Percentiles rank a stretch among this genome's conserved stretches.
Evolutionary conservation across 2,329 filamentous ascomycete species (phyloP).

Genomic region (Myriosclerotinia duriaeana): DNA sequence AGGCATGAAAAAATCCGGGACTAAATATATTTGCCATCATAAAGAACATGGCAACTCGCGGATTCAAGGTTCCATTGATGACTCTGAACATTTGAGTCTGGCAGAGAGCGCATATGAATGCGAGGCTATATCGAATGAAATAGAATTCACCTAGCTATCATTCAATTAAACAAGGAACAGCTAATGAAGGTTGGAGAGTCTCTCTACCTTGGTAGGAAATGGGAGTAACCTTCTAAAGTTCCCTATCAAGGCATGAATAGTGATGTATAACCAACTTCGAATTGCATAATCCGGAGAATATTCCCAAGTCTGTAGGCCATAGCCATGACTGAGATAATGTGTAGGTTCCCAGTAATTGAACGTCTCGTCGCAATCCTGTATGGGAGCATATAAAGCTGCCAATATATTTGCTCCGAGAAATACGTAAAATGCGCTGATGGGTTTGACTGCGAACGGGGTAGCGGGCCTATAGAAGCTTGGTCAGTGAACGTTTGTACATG

Average conservation of each 20-base stretch:
- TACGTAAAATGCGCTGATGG: slow-evolving; percentile 76
- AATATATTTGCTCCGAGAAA: slow-evolving; percentile 73
- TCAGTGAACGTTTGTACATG: neutral
- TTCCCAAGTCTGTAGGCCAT: slow-evolving; percentile 97
- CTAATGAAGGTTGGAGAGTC: neutral
- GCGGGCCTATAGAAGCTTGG: slow-evolving; percentile 38
- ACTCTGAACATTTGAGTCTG: slow-evolving; percentile 80
- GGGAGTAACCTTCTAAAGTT: slow-evolving; percentile 65
- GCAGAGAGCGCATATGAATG: slow-evolving; percentile 73
- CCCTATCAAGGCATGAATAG: slow-evolving; percentile 71
- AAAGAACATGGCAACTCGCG: slow-evolving; percentile 82
- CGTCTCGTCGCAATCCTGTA: slow-evolving; percentile 97
- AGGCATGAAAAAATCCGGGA: slow-evolving; percentile 91
- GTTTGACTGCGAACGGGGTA: slow-evolving; percentile 63
- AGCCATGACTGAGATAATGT: slow-evolving; percentile 89
- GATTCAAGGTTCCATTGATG: slow-evolving; percentile 73
- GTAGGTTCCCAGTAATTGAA: slow-evolving; percentile 99
- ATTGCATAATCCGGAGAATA: slow-evolving; percentile 95
- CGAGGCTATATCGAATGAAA: slow-evolving; percentile 74
- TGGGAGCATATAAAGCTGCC: slow-evolving; percentile 80
- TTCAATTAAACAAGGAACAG: slow-evolving; percentile 21
- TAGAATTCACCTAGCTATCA: slow-evolving; percentile 74
- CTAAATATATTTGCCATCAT: slow-evolving; percentile 73
- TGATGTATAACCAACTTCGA: slow-evolving; percentile 89
- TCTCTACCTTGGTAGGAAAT: slow-evolving; percentile 56